These are phyloP conservation scores for Metschnikowia cubensis DNA, from an alignment of 805 yeast genomes.

Conservation along the genomic window DNA sequence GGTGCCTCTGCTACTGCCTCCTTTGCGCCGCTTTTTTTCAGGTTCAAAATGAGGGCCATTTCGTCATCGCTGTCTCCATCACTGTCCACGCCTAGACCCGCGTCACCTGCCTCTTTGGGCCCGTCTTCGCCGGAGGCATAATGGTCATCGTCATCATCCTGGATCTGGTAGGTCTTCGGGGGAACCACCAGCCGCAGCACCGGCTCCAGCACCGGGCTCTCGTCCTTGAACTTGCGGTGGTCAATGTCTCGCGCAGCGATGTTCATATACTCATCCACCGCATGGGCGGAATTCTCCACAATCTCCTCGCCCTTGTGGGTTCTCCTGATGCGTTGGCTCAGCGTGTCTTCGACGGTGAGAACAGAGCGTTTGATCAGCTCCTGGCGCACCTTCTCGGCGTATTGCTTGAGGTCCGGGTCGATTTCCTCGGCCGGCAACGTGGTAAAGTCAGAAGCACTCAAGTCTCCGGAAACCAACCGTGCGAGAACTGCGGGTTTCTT, in stretches of 20 bases:
- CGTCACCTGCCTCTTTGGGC: too few relatives aligned
- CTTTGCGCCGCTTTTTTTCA: not conserved
- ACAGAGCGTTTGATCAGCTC: slow-evolving; percentile 68
- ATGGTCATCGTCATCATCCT: slow-evolving; percentile 24
- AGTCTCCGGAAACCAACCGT: slow-evolving; percentile 50
- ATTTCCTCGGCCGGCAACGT: slow-evolving; percentile 69
- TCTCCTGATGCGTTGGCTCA: slow-evolving; percentile 60
- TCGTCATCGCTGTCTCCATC: slow-evolving; percentile 27
- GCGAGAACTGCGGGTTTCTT: slow-evolving; percentile 56
- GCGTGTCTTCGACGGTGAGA: slow-evolving; percentile 49
- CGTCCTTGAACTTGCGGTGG: slow-evolving; percentile 32
- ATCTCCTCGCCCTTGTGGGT: slow-evolving; percentile 88
- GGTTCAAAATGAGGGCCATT: slow-evolving; percentile 29
- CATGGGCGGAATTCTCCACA: slow-evolving; percentile 45
- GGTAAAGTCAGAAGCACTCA: slow-evolving; percentile 58
- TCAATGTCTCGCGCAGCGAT: slow-evolving; percentile 33
- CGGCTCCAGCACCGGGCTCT: slow-evolving; percentile 3
- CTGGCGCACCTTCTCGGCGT: slow-evolving; percentile 67
- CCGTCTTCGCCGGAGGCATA: not conserved
- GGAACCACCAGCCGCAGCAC: not conserved
- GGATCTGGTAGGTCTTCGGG: slow-evolving; percentile 12
- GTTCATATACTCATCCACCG: slow-evolving; percentile 24
- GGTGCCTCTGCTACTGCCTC: not conserved
- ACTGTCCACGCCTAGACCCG: not conserved
- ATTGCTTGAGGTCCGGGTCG: slow-evolving; percentile 68